phyloP scores from a whole-genome alignment of 2,329 filamentous ascomycete genomes.

The Fusarium stilboides region DNA sequence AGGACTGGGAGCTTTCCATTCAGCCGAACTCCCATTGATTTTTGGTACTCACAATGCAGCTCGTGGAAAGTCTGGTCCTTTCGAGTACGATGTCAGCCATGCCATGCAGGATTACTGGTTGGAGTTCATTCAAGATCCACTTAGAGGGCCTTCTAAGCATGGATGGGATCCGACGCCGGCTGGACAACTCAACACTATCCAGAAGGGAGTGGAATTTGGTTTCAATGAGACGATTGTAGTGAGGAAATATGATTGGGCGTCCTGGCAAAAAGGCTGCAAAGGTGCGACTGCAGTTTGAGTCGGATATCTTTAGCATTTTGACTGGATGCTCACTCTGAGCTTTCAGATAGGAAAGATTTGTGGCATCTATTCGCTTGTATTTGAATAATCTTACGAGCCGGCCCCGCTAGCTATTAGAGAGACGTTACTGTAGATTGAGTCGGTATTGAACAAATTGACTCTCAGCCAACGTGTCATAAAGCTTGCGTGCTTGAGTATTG shows the following conservation, averaged over 20 bases:
- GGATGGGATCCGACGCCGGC: constrained; percentile 10
- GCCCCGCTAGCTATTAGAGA: too few relatives aligned
- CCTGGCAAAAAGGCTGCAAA: background rate
- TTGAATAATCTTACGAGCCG: too few relatives aligned
- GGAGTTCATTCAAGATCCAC: constrained; percentile 1
- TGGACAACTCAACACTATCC: background rate
- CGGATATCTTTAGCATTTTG: too few relatives aligned
- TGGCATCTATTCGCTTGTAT: too few relatives aligned
- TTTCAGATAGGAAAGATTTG: too few relatives aligned
- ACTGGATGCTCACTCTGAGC: too few relatives aligned
- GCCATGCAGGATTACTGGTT: constrained; percentile 23
- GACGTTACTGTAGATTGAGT: constrained; percentile 6
- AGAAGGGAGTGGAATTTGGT: constrained; percentile 4
- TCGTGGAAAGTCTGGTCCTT: background rate
- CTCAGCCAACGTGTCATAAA: constrained; percentile 38
- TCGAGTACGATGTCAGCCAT: constrained; percentile 13
- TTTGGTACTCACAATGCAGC: constrained; percentile 17
- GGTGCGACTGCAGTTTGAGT: constrained; percentile 1
- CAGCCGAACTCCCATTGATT: constrained; percentile 13
- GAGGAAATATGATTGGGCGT: constrained; percentile 1
- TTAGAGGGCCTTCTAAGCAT: background rate
- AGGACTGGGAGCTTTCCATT: constrained; percentile 1
- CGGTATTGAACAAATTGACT: constrained; percentile 37
- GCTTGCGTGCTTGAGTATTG: constrained; percentile 18
- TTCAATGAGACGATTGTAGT: background rate